Conservation (phyloP, 2,329 filamentous ascomycete species). For the Ophiostoma piceae region DNA sequence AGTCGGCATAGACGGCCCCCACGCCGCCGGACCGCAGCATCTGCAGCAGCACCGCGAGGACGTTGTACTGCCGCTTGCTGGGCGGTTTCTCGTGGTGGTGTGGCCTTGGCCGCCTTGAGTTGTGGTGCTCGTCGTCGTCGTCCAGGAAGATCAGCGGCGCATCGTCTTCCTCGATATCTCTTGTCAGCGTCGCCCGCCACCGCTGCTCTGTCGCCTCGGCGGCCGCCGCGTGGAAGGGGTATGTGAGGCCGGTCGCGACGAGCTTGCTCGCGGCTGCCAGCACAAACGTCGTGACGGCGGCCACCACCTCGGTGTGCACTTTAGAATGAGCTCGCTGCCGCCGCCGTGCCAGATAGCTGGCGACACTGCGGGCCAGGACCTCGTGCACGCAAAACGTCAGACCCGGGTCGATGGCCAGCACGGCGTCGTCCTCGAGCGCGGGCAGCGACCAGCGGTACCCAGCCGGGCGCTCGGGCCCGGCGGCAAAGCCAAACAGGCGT, state of each 20-base stretch:
- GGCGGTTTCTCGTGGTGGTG: conserved; percentile 17
- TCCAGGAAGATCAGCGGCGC: neutral
- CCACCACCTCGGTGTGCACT: conserved; percentile 26
- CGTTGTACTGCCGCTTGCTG: conserved; percentile 22
- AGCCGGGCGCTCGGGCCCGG: neutral
- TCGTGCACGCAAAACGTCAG: conserved; percentile 82
- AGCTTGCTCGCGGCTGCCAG: conserved; percentile 73
- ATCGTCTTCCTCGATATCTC: neutral
- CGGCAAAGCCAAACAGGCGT: conserved; percentile 33
- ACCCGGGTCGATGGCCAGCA: conserved; percentile 79
- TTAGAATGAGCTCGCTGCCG: conserved; percentile 34
- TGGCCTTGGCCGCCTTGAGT: neutral
- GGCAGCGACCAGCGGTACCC: conserved; percentile 48
- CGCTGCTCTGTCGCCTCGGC: conserved; percentile 27
- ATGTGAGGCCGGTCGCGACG: conserved; percentile 69
- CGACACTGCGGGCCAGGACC: conserved; percentile 36
- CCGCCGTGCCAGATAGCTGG: neutral
- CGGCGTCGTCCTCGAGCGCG: conserved; percentile 71
- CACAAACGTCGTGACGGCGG: conserved; percentile 38
- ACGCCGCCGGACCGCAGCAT: conserved; percentile 61
- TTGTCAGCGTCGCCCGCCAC: neutral
- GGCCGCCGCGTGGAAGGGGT: conserved; percentile 72
- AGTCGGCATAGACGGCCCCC: conserved; percentile 66
- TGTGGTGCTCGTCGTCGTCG: neutral
- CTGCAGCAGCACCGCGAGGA: conserved; percentile 31